Base-by-base conservation (phyloP, 345 rosid genomes). In the Populus davidiana region DNA sequence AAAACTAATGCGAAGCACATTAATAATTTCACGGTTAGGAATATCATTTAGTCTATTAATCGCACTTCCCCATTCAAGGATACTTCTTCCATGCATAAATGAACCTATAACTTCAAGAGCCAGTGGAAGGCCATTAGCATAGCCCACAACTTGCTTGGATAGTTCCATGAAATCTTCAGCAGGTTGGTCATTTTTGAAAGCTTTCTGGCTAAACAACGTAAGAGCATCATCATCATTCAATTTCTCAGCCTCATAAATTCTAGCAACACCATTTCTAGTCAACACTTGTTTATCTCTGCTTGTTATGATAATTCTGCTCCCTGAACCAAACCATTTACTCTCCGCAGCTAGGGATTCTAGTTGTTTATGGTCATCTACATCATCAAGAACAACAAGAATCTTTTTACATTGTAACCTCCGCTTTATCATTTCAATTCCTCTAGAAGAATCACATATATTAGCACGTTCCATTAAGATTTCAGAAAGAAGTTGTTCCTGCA, bases 221-320 rank as follows among this genome's bases (percentile, higher is more conserved):
- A 79, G 67, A 68, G 82, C 72, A 6, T 73, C 73, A 0, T 23
- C 2, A 17, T 27, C 16, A 31, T 68, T 14, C 41, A 78, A 21
- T 29, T 14, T 29, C 50, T 72, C 9, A 16, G 31, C 47, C 59
- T 66, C 5, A 41, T 38, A 38, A 2, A 65, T 11, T 23, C 11
- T 17, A 27, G 56, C 39, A n/a, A 67, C 71, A 20, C 20, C 72
- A 71, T 23, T 27, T 5, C 36, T 47, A 8, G 21, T 2, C 1
- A 78, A 66, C 43, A 78, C 36, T 17, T 39, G 43, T 1, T 0
- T 23, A 66, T 71, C 29, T 38, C 81, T 78, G 14, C 67, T 78
- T 8, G 81, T 78, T 25, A 78, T 72, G 38, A 78, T 72, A 18
- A 78, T 78, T 54, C 77, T 65, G 21, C 81, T 78, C 20, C 81